A percentile compares a stretch with the other conserved stretches of the same genome.
Conservation (phyloP, 257 asterid species). For the Knoxia roxburghii region DNA sequence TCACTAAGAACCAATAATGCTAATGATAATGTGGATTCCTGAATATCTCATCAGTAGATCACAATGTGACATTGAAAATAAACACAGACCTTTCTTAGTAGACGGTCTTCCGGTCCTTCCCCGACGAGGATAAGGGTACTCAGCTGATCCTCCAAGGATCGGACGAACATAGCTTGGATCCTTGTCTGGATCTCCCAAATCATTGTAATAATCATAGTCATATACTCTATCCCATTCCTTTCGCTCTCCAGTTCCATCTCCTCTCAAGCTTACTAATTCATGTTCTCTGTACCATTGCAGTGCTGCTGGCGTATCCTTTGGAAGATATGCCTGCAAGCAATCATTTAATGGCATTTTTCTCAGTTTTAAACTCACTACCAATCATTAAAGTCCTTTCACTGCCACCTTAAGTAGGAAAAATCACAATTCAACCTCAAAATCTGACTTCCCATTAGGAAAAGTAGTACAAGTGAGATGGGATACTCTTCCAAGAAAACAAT, state of each 20-base stretch:
- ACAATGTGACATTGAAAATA: no score
- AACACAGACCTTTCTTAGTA: conserved; percentile 53
- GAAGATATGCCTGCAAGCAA: conserved; percentile 54
- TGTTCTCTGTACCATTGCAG: conserved; percentile 52
- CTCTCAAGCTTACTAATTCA: conserved; percentile 55
- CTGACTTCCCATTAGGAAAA: no score
- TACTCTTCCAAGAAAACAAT: neutral
- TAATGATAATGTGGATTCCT: neutral
- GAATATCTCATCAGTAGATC: neutral
- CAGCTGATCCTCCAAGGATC: conserved; percentile 59
- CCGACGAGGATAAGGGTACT: conserved; percentile 75
- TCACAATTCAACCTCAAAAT: no score
- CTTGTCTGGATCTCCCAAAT: conserved; percentile 68
- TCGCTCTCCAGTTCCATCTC: conserved; percentile 56
- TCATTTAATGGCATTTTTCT: no score
- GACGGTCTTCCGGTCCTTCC: conserved; percentile 70
- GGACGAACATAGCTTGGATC: conserved; percentile 46
- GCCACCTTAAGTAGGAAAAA: no score
- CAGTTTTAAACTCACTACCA: no score
- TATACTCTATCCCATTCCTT: conserved; percentile 75
- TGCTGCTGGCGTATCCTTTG: conserved; percentile 58
- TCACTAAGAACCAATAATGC: neutral
- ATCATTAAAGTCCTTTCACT: no score
- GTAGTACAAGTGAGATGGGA: neutral
- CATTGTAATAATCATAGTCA: conserved; percentile 66